Percentiles rank a stretch among this genome's conserved stretches.
phyloP scores from a whole-genome alignment of 2,329 filamentous ascomycete genomes.

The Paecilomyces sp. region DNA sequence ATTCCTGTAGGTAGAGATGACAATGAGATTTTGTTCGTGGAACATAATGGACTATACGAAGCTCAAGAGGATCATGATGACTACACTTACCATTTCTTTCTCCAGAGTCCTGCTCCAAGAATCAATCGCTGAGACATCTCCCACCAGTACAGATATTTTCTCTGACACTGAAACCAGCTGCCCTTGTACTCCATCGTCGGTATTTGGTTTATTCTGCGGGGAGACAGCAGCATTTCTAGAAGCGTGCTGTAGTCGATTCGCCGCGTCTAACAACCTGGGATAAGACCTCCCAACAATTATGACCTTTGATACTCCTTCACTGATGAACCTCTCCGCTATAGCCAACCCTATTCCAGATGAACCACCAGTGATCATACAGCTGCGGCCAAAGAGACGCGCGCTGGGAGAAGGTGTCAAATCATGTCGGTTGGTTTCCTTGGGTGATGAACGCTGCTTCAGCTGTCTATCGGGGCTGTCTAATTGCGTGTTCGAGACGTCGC shows the following conservation, averaged over 20 bases:
- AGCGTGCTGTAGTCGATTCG: slow-evolving; percentile 15
- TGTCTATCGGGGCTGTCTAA: background rate
- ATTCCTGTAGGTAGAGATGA: slow-evolving; percentile 13
- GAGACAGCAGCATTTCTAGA: background rate
- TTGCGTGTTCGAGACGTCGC: background rate
- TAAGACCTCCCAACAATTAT: slow-evolving; percentile 56
- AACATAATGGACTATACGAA: background rate
- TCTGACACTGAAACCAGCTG: slow-evolving; percentile 9
- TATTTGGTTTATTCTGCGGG: background rate
- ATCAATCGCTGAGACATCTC: slow-evolving; percentile 29
- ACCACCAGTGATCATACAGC: slow-evolving; percentile 58
- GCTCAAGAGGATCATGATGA: background rate
- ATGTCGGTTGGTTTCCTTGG: background rate
- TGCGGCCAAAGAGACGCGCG: slow-evolving; percentile 25
- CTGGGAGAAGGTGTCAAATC: slow-evolving; percentile 7
- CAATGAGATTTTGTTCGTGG: slow-evolving; percentile 4
- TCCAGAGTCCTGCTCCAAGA: slow-evolving; percentile 30
- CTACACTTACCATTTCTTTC: slow-evolving; percentile 28
- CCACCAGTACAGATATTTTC: slow-evolving; percentile 23
- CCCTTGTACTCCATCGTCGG: background rate
- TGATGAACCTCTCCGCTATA: slow-evolving; percentile 60
- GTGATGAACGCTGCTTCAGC: background rate
- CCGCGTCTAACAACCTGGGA: slow-evolving; percentile 36
- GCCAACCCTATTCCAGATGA: slow-evolving; percentile 64
- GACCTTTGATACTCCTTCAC: slow-evolving; percentile 50